Base-by-base conservation (phyloP, 2,329 filamentous ascomycete genomes). In the Myriosclerotinia duriaeana region DNA sequence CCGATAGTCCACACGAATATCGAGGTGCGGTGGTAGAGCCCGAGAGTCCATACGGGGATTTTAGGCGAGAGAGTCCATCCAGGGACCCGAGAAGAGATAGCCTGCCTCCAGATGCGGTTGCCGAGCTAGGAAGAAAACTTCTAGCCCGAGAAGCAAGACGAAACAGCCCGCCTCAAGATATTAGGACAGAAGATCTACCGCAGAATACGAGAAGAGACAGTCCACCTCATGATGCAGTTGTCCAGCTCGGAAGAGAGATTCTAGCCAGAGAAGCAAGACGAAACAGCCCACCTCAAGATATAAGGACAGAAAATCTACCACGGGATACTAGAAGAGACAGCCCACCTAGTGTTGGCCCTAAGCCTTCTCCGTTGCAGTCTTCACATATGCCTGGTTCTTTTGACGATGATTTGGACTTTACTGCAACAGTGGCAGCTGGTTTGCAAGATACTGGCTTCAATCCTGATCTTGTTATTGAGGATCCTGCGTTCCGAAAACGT, bases 371-470 rank as follows among this genome's bases (percentile, higher is more conserved):
- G 34, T 44, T 38, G 48, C 78, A 79, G 61, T 72, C 74, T 26
- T 74, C 81, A 53, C 82, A 85, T 66, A 85, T 89, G 76, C 87
- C 89, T 34, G 89, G 89, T 26, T 79, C 83, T 12, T 93, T 90
- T 72, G 84, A 80, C 1, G 84, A 88, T 66, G 89, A 92, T 71
- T 78, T 89, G 11, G 87, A 87, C 62, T 92, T 92, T 71, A 86
- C 87, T 9, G 89, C 89, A 38, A 86, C 85, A 3, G 78, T 92
- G 56, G 88, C 89, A 66, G 90, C 89, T 58, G 88, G 87, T 1
- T 80, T 91, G 59, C 79, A 88, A 73, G 84, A 87, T n/a, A 85
- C 87, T 55, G 89, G 89, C 0, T 92, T 92, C 69, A 84, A 91
- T 72, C 85, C 88, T 5, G 84, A 89, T 52, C 86, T 92, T 66